These are phyloP conservation scores for Xylaria acuta DNA, from an alignment of 495 filamentous ascomycete genomes.

Conservation along the genomic window DNA sequence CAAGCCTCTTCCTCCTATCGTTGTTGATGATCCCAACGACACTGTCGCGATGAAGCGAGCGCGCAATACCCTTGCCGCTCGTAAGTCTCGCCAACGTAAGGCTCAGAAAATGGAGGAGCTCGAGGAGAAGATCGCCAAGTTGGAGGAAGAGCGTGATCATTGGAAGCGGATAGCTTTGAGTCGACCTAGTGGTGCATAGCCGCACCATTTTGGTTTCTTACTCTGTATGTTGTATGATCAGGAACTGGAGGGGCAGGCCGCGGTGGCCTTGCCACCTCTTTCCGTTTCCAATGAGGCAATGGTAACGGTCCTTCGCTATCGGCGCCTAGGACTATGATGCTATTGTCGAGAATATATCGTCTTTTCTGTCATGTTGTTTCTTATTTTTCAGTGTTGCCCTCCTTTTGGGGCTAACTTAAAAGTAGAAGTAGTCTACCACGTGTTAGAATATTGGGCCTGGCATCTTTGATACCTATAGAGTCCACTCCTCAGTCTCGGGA, in stretches of 20 bases:
- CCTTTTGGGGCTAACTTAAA: conserved; percentile 20
- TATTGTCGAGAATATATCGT: conserved; percentile 39
- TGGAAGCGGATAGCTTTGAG: conserved; percentile 63
- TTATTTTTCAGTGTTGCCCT: conserved; percentile 8
- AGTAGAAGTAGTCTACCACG: conserved; percentile 10
- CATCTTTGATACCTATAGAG: neutral
- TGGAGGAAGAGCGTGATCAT: conserved; percentile 60
- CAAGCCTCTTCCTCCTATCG: conserved; percentile 82
- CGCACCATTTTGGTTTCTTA: conserved; percentile 15
- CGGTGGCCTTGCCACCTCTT: conserved; percentile 22
- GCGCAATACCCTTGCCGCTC: conserved; percentile 92
- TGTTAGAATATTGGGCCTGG: neutral
- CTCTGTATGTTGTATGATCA: conserved; percentile 21
- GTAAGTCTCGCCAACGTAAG: conserved; percentile 90
- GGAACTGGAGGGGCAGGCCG: conserved; percentile 32
- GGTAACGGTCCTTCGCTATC: conserved; percentile 44
- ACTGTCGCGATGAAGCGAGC: conserved; percentile 85
- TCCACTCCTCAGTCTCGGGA: neutral
- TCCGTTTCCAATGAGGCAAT: conserved; percentile 33
- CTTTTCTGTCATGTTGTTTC: conserved; percentile 37
- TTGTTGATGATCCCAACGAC: conserved; percentile 74
- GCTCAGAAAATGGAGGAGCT: conserved; percentile 70
- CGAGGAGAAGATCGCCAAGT: conserved; percentile 57
- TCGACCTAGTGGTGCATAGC: conserved; percentile 22
- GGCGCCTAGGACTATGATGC: conserved; percentile 40